Evolutionary conservation across 805 yeast genomes (phyloP).

Genomic region (Cephaloascus fragrans): DNA sequence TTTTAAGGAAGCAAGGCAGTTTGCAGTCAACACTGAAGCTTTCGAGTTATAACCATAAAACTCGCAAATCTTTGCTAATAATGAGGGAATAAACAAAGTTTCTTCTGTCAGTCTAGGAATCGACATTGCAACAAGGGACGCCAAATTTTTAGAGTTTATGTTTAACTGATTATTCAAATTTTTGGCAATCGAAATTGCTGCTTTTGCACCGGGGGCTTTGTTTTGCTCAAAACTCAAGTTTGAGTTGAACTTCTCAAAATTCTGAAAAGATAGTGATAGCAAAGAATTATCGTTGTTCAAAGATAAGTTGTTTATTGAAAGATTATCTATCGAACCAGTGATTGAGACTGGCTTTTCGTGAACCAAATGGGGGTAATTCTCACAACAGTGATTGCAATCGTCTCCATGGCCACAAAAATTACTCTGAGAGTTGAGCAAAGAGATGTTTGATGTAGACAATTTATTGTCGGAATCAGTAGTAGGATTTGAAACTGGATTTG

Average conservation of each 20-base stretch:
- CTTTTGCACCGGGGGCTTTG: slow-evolving; percentile 73
- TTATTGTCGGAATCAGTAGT: not conserved
- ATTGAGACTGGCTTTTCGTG: slow-evolving; percentile 59
- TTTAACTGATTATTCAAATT: not conserved
- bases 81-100: slow-evolving; percentile 62
- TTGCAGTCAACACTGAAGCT: slow-evolving; percentile 62
- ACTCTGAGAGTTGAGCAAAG: slow-evolving; percentile 5
- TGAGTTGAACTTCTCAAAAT: slow-evolving; percentile 3
- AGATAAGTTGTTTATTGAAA: not conserved
- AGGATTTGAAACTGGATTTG: too few relatives aligned
- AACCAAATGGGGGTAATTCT: slow-evolving; percentile 40
- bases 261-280: slow-evolving; percentile 11
- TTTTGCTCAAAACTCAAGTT: slow-evolving; percentile 47
- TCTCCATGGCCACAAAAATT: slow-evolving; percentile 36
- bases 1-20: slow-evolving; percentile 60
- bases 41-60: slow-evolving; percentile 64
- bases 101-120: slow-evolving; percentile 75
- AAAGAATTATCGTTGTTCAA: slow-evolving; percentile 16
- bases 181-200: slow-evolving; percentile 48
- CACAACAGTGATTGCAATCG: slow-evolving; percentile 52
- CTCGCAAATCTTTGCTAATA: slow-evolving; percentile 59
- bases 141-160: slow-evolving; percentile 19
- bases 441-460: not conserved
- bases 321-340: slow-evolving; percentile 44
- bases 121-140: slow-evolving; percentile 52